These are phyloP conservation scores for Suillus subalutaceus DNA, from an alignment of 768 basidiomycete species.

Conservation along the genomic window DNA sequence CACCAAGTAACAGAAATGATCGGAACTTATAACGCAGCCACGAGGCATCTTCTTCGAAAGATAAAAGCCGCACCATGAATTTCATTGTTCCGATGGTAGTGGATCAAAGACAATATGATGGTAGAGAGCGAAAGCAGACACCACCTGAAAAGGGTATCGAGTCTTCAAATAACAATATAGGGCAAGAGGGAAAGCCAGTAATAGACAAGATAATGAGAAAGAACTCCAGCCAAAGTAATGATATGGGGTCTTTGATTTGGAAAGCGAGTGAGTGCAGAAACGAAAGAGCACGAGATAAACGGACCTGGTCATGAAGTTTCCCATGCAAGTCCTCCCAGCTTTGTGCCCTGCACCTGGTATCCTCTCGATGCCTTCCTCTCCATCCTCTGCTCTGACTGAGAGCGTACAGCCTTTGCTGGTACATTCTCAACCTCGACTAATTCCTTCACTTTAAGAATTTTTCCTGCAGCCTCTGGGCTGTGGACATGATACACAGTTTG, in stretches of 20 bases:
- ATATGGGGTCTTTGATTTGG: neutral
- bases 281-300: too few species aligned
- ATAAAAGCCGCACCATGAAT: too few species aligned
- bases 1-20: neutral
- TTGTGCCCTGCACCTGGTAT: constrained; percentile 55
- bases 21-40: neutral
- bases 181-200: neutral
- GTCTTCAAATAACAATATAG: neutral
- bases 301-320: constrained; percentile 1
- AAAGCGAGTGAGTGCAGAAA: neutral
- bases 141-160: neutral
- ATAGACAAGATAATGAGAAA: neutral
- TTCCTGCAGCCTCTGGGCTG: constrained; percentile 75
- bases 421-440: constrained; percentile 89
- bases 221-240: neutral
- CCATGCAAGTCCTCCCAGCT: constrained; percentile 24
- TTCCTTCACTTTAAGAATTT: constrained; percentile 88
- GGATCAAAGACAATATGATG: neutral
- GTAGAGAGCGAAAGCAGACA: neutral
- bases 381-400: constrained; percentile 66
- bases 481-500: constrained; percentile 85
- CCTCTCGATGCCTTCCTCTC: constrained; percentile 71
- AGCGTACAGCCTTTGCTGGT: constrained; percentile 62
- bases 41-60: constrained; percentile 1
- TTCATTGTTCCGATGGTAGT: neutral